These are phyloP conservation scores for Powellomyces hirtus DNA, from an alignment of 192 early-diverging fungal genomes.

Conservation along the genomic window DNA sequence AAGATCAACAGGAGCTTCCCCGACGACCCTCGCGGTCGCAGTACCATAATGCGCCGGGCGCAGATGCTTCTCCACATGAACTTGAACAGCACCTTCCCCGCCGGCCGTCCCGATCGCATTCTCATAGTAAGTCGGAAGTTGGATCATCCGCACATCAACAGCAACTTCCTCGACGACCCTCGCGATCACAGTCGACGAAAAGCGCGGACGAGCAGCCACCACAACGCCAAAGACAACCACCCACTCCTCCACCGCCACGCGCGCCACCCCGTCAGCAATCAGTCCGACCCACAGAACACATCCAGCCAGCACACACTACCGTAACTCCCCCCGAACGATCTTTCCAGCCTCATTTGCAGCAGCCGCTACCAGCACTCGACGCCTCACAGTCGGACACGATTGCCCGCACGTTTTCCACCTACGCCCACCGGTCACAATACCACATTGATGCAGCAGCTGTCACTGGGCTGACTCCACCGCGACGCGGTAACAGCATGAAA, in stretches of 20 bases:
- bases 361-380: not conserved
- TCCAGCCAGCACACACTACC: not conserved
- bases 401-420: conserved; percentile 1
- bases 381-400: not conserved
- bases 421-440: not conserved
- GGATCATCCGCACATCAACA: not conserved
- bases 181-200: too few species aligned
- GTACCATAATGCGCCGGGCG: not conserved
- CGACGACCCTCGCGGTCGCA: not conserved
- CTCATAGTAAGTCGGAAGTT: not conserved
- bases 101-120: not conserved
- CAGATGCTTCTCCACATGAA: not conserved
- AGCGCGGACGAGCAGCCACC: too few species aligned
- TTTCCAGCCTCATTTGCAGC: not conserved
- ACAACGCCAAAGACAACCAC: not conserved
- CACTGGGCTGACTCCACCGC: not conserved
- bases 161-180: not conserved
- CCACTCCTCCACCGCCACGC: not conserved
- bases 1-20: not conserved
- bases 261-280: not conserved
- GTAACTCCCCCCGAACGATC: not conserved
- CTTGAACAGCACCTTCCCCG: not conserved
- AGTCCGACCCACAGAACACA: not conserved
- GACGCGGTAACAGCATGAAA: not conserved
- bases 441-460: not conserved